phyloP scores from a whole-genome alignment of 169 alveolate species.

The Plasmodium sp. region DNA sequence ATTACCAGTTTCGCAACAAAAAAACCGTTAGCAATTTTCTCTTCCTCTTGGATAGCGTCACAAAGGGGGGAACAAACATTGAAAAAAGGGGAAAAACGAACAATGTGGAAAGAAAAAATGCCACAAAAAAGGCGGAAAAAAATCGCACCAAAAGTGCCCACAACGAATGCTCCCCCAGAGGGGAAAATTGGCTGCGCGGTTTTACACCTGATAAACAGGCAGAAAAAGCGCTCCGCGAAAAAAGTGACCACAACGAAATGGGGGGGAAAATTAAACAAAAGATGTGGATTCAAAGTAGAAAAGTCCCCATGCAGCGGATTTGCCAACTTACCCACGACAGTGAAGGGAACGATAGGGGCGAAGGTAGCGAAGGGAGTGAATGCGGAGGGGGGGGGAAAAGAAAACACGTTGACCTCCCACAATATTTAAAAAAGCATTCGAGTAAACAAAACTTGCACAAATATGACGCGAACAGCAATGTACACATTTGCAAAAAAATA shows the following conservation, averaged over 20 bases:
- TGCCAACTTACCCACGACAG: neutral
- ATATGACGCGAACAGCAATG: neutral
- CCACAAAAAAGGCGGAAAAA: neutral
- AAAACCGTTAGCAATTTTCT: conserved; percentile 11
- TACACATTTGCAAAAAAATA: conserved; percentile 18
- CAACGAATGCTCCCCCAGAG: neutral
- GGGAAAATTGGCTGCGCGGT: neutral
- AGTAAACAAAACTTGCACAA: neutral
- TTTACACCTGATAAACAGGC: neutral
- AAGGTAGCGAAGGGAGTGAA: neutral
- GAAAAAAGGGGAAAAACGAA: neutral
- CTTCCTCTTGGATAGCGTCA: conserved; percentile 34
- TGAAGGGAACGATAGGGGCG: neutral
- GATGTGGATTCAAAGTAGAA: neutral
- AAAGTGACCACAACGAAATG: neutral
- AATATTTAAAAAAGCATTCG: neutral
- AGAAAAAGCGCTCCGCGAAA: neutral
- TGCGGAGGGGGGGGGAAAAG: neutral
- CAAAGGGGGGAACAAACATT: conserved; percentile 4
- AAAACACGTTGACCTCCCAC: neutral
- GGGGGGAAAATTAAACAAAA: neutral
- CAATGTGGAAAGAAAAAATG: neutral
- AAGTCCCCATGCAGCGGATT: neutral
- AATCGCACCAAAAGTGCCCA: neutral
- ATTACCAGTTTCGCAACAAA: conserved; percentile 43